Evolutionary conservation across 805 yeast species (phyloP).

Genomic region (Vanderwaltozyma yarrowii): DNA sequence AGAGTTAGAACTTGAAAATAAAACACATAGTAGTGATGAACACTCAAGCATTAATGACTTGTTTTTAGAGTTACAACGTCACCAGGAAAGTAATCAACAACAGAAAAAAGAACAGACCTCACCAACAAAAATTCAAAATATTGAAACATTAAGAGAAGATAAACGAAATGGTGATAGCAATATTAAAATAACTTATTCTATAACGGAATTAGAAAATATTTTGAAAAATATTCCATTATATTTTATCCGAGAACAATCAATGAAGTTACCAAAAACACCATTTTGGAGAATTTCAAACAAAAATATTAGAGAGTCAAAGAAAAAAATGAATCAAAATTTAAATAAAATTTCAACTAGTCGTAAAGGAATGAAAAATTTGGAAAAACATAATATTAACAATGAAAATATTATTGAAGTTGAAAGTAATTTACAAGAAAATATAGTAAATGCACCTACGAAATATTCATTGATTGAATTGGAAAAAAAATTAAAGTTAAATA

Average conservation of each 20-base stretch:
- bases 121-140: background rate
- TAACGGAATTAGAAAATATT: background rate
- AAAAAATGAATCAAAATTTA: background rate
- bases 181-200: no score
- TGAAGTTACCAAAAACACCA: background rate
- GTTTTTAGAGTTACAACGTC: background rate
- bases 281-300: conserved; percentile 1
- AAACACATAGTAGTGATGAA: no score
- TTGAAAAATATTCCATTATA: background rate
- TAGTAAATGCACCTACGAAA: no score
- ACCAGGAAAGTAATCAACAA: background rate
- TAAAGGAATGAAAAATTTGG: background rate
- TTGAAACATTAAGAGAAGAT: no score
- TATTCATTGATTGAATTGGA: no score
- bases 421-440: background rate
- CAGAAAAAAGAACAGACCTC: background rate
- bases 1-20: no score
- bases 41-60: background rate
- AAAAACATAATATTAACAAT: background rate
- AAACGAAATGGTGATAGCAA: no score
- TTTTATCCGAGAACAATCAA: background rate
- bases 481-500: no score
- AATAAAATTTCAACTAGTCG: background rate
- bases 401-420: background rate
- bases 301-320: background rate